Conservation (phyloP, 805 yeast genomes). For the Teunomyces pallodes region DNA sequence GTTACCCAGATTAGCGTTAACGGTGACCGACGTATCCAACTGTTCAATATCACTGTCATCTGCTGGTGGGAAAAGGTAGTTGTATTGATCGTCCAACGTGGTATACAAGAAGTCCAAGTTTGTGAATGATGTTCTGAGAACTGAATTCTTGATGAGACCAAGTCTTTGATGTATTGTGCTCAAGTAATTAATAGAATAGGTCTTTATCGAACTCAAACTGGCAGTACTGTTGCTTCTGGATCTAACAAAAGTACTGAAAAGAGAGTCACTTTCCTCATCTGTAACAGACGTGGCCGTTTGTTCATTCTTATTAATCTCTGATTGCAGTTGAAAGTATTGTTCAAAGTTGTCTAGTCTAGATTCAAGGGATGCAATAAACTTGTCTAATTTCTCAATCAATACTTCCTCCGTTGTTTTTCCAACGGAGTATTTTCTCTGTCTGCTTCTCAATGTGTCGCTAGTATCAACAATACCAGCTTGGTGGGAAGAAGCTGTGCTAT, state of each 20-base stretch:
- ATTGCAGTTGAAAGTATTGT: slow-evolving; percentile 24
- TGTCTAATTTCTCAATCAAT: slow-evolving; percentile 39
- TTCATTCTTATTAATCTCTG: not conserved
- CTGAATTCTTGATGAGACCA: slow-evolving; percentile 33
- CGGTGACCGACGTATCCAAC: slow-evolving; percentile 7
- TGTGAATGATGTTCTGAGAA: slow-evolving; percentile 34
- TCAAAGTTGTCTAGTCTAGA: slow-evolving; percentile 39
- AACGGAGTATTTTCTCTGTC: slow-evolving; percentile 4
- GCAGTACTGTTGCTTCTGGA: slow-evolving; percentile 29
- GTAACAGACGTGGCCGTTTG: not conserved
- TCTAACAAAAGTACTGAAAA: not conserved
- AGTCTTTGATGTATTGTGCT: slow-evolving; percentile 36
- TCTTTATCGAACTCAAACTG: slow-evolving; percentile 26
- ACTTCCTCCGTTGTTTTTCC: slow-evolving; percentile 33
- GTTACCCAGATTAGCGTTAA: slow-evolving; percentile 9
- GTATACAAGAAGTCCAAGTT: slow-evolving; percentile 39
- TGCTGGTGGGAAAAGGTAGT: slow-evolving; percentile 27
- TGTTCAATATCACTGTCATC: slow-evolving; percentile 8
- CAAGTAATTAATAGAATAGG: slow-evolving; percentile 31
- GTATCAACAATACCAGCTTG: not conserved
- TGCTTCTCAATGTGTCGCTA: slow-evolving; percentile 6
- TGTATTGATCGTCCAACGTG: slow-evolving; percentile 41
- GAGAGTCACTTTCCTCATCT: not conserved
- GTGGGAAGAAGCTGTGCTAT: not conserved
- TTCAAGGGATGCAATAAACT: slow-evolving; percentile 43